Conservation (phyloP, 345 rosid species). For the Lumnitzera racemosa region DNA sequence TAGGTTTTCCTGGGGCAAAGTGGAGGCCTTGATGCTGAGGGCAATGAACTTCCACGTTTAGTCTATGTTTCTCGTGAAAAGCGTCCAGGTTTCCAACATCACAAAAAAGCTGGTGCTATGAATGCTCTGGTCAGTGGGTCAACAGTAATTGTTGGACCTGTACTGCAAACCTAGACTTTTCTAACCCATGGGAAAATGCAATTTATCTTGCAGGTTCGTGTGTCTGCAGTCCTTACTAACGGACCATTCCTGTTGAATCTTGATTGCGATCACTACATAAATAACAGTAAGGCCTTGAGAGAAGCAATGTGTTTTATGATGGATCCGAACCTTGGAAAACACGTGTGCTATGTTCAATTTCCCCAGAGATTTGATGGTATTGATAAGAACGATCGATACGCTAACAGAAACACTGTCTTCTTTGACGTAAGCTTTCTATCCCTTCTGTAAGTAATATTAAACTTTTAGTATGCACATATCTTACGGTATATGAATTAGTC, state of each 20-base stretch:
- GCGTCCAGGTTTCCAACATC: conserved; percentile 93
- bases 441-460: neutral
- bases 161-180: conserved; percentile 2
- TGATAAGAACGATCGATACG: conserved; percentile 80
- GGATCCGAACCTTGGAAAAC: conserved; percentile 87
- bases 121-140: conserved; percentile 61
- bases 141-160: neutral
- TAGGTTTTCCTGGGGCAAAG: conserved; percentile 93
- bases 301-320: conserved; percentile 95
- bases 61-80: conserved; percentile 94
- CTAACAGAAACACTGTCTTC: conserved; percentile 89
- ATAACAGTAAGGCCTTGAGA: conserved; percentile 85
- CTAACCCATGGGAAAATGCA: conserved; percentile 6
- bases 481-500: no score
- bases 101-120: conserved; percentile 97
- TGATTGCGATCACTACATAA: conserved; percentile 93
- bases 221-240: conserved; percentile 82
- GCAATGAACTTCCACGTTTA: conserved; percentile 78
- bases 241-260: conserved; percentile 91
- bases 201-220: conserved; percentile 58
- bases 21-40: conserved; percentile 93
- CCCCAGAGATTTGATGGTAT: conserved; percentile 97
- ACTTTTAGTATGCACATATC: neutral
- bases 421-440: conserved; percentile 61
- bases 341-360: conserved; percentile 86